Evolutionary conservation across 495 filamentous ascomycete genomes (phyloP), one percentile per base, ranked within the genome.

Genomic region (Annulohypoxylon nitens): DNA sequence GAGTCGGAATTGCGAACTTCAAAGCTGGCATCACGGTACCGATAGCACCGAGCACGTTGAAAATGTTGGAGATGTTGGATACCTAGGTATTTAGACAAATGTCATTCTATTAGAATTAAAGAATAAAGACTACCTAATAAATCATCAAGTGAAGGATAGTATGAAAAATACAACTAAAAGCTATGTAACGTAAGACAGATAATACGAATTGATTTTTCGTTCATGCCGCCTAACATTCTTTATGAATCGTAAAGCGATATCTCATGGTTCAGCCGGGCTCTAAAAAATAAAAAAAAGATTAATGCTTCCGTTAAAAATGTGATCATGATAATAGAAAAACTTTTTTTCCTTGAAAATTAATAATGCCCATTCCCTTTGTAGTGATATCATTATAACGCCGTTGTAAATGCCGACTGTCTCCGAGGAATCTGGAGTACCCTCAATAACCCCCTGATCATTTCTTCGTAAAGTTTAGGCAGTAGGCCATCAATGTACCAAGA

Each of bases 311-410:
- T 53, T 60, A 34, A 69, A 61, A 64, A 69, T 45, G 55, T 45
- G 55, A 61, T 67, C 63, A 11, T 67, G 34, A 65, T 30, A 30
- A 30, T 30, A 30, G 30, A 11, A 34, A 57, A 54, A 11, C 11
- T 18, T 73, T 73, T 73, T 69, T 64, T 53, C 64, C 47, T 61
- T 10, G 12, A 30, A 20, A 64, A 67, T 64, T 63, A 63, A 68
- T 9, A 37, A 57, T 54, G 58, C 70, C 70, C 65, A 55, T 62
- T 57, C 71, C 71, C 30, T 30, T 10, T 67, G 26, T 68, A 74
- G 66, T 74, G 71, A 74, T 74, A 70, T 70, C 71, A 74, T 70
- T 45, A 66, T 69, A 70, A 74, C 72, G 72, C 72, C 72, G 30
- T 64, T 65, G 67, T 67, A 75, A 70, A 75, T 75, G 72, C 72